Percentiles rank a stretch among this genome's conserved stretches.
phyloP scores from a whole-genome alignment of 345 rosid genomes.

The Trapa bicornis region DNA sequence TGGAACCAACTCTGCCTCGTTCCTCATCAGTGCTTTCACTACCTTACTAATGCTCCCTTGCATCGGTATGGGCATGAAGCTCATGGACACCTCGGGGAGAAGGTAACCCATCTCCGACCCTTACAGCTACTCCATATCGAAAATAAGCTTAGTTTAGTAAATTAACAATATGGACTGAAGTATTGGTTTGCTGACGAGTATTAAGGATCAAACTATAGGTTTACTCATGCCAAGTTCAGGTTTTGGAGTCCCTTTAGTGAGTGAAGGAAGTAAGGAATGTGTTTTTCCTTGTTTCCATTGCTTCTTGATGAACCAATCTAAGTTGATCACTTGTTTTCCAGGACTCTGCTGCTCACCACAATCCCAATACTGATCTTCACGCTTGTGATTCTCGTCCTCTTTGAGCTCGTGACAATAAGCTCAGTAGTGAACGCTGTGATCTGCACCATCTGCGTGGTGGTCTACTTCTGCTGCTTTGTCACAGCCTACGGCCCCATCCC shows the following conservation, averaged over 20 bases:
- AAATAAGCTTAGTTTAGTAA: no score
- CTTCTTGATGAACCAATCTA: no score
- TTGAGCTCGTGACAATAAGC: constrained; percentile 38
- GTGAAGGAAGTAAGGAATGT: no score
- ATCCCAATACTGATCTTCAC: constrained; percentile 70
- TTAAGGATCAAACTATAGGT: no score
- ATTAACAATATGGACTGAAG: no score
- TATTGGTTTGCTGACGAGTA: no score
- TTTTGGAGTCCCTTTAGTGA: no score
- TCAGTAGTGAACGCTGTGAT: constrained; percentile 47
- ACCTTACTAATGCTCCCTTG: constrained; percentile 93
- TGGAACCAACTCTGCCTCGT: constrained; percentile 66
- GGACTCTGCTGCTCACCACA: constrained; percentile 67
- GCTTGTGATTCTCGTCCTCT: constrained; percentile 46
- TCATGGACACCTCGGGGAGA: constrained; percentile 90
- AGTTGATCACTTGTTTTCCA: constrained; percentile 14
- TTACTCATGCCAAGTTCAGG: no score
- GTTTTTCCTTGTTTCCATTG: no score
- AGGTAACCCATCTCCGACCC: constrained; percentile 27
- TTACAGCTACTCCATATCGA: no score
- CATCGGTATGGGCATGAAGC: constrained; percentile 79
- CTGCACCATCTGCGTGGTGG: constrained; percentile 68
- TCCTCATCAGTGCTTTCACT: constrained; percentile 83
- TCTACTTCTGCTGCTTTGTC: constrained; percentile 89
- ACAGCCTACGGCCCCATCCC: constrained; percentile 85